Conservation (phyloP, 345 rosid species). For the Iberis pinnata region DNA sequence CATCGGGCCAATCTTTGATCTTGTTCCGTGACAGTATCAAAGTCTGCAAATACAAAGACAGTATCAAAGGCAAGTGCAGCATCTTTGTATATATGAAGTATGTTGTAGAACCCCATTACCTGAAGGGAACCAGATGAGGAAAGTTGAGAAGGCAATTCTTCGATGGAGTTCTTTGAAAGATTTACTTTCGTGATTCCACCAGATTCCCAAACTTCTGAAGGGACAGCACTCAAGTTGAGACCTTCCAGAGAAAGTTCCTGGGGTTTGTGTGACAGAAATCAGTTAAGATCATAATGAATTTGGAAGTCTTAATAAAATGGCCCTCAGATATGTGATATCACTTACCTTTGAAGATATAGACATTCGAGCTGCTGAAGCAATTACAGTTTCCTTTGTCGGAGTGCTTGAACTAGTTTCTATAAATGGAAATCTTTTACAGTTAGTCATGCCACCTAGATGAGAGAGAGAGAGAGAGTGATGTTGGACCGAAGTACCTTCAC, state of each 20-base stretch:
- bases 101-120: slow-evolving; percentile 31
- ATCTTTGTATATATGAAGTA: no score
- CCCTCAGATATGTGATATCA: slow-evolving; percentile 15
- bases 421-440: slow-evolving; percentile 16
- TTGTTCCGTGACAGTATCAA: slow-evolving; percentile 73
- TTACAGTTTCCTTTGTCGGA: slow-evolving; percentile 49
- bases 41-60: slow-evolving; percentile 44
- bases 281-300: slow-evolving; percentile 1
- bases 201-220: slow-evolving; percentile 80
- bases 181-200: slow-evolving; percentile 61
- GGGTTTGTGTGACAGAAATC: slow-evolving; percentile 6
- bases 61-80: neutral
- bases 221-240: slow-evolving; percentile 57
- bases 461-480: slow-evolving; percentile 17
- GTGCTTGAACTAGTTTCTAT: slow-evolving; percentile 55
- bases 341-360: slow-evolving; percentile 78
- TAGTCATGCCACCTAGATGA: slow-evolving; percentile 14
- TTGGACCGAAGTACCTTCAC: slow-evolving; percentile 49
- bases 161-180: slow-evolving; percentile 76
- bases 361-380: slow-evolving; percentile 73
- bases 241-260: slow-evolving; percentile 83
- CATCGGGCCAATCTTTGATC: slow-evolving; percentile 76
- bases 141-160: slow-evolving; percentile 69
- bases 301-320: slow-evolving; percentile 5
- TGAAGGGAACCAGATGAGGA: slow-evolving; percentile 61